These are phyloP conservation scores for Fomitiporia mediterranea DNA, from an alignment of 1,284 basidiomycete species.

Conservation along the genomic window DNA sequence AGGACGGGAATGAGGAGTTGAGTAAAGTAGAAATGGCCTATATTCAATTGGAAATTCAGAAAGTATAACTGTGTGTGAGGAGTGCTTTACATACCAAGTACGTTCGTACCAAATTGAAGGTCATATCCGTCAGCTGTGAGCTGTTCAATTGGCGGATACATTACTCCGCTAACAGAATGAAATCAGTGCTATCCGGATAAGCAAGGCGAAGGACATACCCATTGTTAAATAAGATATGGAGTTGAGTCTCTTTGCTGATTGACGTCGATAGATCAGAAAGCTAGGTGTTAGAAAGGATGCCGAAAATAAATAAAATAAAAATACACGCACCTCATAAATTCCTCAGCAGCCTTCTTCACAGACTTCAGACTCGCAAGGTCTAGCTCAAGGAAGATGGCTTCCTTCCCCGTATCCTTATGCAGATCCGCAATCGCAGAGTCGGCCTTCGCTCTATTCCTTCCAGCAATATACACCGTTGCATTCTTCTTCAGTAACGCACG, in stretches of 20 bases:
- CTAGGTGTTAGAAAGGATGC: neutral
- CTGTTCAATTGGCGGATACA: constrained; percentile 41
- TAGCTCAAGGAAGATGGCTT: constrained; percentile 41
- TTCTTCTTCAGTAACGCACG: constrained; percentile 12
- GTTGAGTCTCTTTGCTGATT: constrained; percentile 17
- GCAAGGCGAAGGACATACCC: constrained; percentile 32
- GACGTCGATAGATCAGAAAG: neutral
- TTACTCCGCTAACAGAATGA: constrained; percentile 49
- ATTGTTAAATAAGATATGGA: constrained; percentile 25
- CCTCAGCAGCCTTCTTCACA: constrained; percentile 35
- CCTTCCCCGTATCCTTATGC: constrained; percentile 32
- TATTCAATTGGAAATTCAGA: neutral
- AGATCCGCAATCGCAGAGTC: constrained; percentile 25
- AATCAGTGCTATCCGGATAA: neutral
- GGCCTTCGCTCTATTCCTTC: constrained; percentile 12
- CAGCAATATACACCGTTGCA: constrained; percentile 19
- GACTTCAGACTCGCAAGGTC: constrained; percentile 44
- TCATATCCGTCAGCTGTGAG: constrained; percentile 54
- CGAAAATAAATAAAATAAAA: too few species aligned
- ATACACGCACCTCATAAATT: constrained; percentile 35
- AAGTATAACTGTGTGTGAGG: too few species aligned
- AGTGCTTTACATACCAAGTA: constrained; percentile 35
- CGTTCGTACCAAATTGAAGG: constrained; percentile 59
- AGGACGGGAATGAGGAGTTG: constrained; percentile 43
- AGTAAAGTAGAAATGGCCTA: constrained; percentile 46